phyloP scores from a whole-genome alignment of 2,329 filamentous ascomycete species.

The Penicillium sp. region DNA sequence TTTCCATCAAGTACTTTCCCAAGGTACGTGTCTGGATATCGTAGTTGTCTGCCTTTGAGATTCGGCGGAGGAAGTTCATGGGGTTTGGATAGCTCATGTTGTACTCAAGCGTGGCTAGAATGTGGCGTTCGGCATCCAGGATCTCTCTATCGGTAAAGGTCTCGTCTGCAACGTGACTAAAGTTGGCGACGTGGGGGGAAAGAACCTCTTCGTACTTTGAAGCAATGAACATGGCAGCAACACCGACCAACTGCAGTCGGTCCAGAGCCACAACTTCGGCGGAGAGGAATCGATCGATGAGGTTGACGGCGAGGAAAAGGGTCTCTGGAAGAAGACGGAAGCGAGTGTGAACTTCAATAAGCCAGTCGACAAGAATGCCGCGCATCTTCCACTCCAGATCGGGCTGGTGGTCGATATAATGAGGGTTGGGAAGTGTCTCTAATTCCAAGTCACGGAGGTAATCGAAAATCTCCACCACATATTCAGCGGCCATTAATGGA shows the following conservation, averaged over 20 bases:
- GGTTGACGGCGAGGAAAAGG: constrained; percentile 94
- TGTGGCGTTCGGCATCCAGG: constrained; percentile 92
- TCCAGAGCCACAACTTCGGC: constrained; percentile 95
- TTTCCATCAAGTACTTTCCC: constrained; percentile 97
- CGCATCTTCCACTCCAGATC: constrained; percentile 99
- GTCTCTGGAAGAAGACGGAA: constrained; percentile 97
- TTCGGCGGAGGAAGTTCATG: constrained; percentile 98
- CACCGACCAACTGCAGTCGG: constrained; percentile 92
- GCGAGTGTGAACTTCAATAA: constrained; percentile 96
- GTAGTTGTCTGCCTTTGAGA: constrained; percentile 99
- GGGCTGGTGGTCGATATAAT: constrained; percentile 94
- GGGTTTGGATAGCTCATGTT: constrained; percentile 98
- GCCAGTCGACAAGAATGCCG: constrained; percentile 95
- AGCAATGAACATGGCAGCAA: constrained; percentile 99
- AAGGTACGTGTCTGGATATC: constrained; percentile 97
- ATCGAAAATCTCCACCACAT: constrained; percentile 95
- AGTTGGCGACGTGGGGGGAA: constrained; percentile 95
- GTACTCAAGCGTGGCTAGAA: constrained; percentile 89
- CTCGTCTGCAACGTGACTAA: constrained; percentile 95
- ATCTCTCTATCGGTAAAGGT: constrained; percentile 96
- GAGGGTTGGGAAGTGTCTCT: constrained; percentile 79
- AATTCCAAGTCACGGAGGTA: constrained; percentile 88
- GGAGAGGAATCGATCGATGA: constrained; percentile 96
- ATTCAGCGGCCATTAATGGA: constrained; percentile 97
- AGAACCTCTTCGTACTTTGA: constrained; percentile 99